Evolutionary conservation across 2,329 filamentous ascomycete genomes (phyloP), one percentile per base, ranked within the genome.

Genomic region (Aschersonia sp.): DNA sequence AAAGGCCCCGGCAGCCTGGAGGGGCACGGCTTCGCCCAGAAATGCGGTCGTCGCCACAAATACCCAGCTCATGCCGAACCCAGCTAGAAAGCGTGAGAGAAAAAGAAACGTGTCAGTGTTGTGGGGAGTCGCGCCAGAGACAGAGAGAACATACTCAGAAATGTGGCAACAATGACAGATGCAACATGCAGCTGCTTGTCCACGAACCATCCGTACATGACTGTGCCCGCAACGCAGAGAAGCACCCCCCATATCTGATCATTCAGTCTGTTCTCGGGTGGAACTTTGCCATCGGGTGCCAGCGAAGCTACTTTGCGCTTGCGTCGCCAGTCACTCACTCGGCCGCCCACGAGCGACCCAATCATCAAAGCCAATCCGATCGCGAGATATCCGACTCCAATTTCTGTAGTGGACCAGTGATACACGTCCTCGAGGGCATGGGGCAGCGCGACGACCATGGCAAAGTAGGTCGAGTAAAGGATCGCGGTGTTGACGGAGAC

Each of bases 161-260:
- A 59, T 1, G 59, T 58, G 7, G 61, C 57, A 12, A 58, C 45
- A 10, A 66, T 47, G 43, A 57, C 49, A 6, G 58, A 50, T 30
- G 59, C 51, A 32, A 59, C 56, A 50, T 65, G 62, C 1, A 60
- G 46, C 4, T 49, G 49, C 30, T 54, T 48, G 43, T 57, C 49
- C 6, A 61, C 57, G 42, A 64, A 66, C 65, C 66, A 70, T 22
- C 67, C 67, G 50, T 61, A 69, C 61, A 68, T 63, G 37, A 61
- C 48, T 11, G 64, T 62, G 0, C 66, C 67, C 1, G 55, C 60
- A 1, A 61, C 60, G 9, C 60, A 63, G 12, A 67, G 48, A 6
- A 67, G n/a, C 5, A 66, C 63, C 1, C 66, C 67, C 49, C 59
- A 60, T 31, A 68, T 61, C 44, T 69, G 67, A 29, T 65, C 62